Evolutionary conservation across 345 rosid species (phyloP), one percentile per base, ranked within the genome.

Genomic region (Sapria himalayana): DNA sequence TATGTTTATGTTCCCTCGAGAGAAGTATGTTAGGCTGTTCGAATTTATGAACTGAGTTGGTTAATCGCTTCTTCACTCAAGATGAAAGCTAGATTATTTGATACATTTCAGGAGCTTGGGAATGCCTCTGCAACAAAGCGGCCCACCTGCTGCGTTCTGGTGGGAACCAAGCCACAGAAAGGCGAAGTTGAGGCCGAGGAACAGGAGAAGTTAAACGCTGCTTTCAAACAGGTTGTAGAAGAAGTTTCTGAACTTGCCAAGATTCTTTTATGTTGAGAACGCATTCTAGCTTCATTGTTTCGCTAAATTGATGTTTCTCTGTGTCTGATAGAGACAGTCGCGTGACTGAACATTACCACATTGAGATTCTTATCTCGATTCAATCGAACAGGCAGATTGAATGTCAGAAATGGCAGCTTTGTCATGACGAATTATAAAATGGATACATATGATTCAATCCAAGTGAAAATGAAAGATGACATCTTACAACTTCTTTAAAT

Each of bases 141-240:
- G 49, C 98, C 98, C 2, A 89, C 94, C 9, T 89, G 98, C 46
- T 89, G 98, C 37, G 82, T 86, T 15, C 74, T 81, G 58, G 92
- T 86, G 19, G 52, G 65, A 60, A 69, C 78, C 18, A 78, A 81
- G 60, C 94, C 97, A 0, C 46, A 57, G 0, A 89, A 89, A 65
- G 98, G 91, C 5, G 94, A 82, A 44, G n/a, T 78, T 25, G 45
- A 46, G 20, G 62, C 17, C 5, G 94, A 78, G 25, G 93, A 78
- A 34, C 69, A 76, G 46, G 57, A 74, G 19, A 78, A 76, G 57
- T 54, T 82, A 9, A 65, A 69, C 68, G 46, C 67, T 1, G 94
- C 81, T 19, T 72, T 59, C 27, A 60, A 62, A 10, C 82, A 63
- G 62, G 80, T 89, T 15, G 52, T 52, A 18, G 67, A 67, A 0